Conservation (phyloP, 176 grass and related monocot genomes). For the Rhynchospora tenuis region DNA sequence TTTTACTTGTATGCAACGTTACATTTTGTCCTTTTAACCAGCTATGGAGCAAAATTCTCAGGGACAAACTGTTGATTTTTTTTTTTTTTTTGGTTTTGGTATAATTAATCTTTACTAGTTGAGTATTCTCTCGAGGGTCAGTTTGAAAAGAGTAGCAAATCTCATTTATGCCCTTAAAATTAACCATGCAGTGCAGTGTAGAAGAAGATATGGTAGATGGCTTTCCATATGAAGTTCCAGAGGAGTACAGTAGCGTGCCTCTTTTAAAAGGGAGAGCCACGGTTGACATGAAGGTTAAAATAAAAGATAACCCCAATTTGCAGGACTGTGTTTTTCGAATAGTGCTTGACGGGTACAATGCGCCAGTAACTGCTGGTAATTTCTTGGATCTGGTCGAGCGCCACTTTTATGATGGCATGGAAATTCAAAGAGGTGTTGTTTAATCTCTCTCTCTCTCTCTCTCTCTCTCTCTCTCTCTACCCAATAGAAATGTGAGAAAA, state of each 20-base stretch:
- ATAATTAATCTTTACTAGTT: too few relatives aligned
- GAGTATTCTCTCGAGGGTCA: too few relatives aligned
- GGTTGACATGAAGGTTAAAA: conserved; percentile 98
- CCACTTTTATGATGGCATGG: conserved; percentile 98
- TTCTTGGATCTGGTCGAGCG: conserved; percentile 90
- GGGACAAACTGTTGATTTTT: too few relatives aligned
- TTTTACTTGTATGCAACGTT: too few relatives aligned
- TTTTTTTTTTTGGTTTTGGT: too few relatives aligned
- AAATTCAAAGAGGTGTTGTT: conserved; percentile 79
- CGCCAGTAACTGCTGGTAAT: conserved; percentile 86
- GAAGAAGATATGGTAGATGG: conserved; percentile 99
- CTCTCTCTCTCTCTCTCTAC: neutral
- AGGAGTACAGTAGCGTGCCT: conserved; percentile 85
- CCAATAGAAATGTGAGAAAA: neutral
- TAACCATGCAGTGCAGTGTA: conserved; percentile 99
- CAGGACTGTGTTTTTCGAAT: conserved; percentile 87
- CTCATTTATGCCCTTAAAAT: conserved; percentile 95
- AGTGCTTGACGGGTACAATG: conserved; percentile 95
- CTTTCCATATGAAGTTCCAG: conserved; percentile 86
- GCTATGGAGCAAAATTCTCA: too few relatives aligned
- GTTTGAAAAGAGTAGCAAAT: conserved; percentile 13
- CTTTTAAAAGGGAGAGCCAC: conserved; percentile 90
- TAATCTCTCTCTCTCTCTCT: neutral
- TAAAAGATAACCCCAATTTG: conserved; percentile 89
- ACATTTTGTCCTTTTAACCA: too few relatives aligned